These are phyloP conservation scores for Emmonsia crescens DNA, from an alignment of 2,329 filamentous ascomycete species.

Conservation along the genomic window DNA sequence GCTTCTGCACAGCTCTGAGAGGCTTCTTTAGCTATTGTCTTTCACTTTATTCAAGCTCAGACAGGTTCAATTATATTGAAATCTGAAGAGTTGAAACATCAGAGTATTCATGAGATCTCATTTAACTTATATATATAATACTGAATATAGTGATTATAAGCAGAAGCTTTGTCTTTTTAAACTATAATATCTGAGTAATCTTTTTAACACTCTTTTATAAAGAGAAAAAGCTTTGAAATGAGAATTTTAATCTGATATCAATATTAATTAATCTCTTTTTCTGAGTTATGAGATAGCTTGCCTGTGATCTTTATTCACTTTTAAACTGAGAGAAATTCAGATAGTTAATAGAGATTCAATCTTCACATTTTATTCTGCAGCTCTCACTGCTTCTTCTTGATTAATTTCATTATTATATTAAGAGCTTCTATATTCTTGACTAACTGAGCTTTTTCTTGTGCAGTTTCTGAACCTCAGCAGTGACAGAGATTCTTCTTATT, in stretches of 20 bases:
- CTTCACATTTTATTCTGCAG: constrained; percentile 11
- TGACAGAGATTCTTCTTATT: constrained; percentile 19
- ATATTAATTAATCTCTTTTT: constrained; percentile 6
- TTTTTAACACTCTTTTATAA: neutral
- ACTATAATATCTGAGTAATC: neutral
- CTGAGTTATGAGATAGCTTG: constrained; percentile 11
- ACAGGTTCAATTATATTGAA: constrained; percentile 16
- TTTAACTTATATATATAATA: neutral
- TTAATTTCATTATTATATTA: constrained; percentile 12
- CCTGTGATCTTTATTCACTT: constrained; percentile 11
- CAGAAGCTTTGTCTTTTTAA: neutral
- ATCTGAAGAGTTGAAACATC: neutral
- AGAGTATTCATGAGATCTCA: neutral
- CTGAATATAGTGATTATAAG: neutral
- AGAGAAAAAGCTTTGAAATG: neutral
- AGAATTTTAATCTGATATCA: neutral
- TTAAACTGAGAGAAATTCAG: constrained; percentile 9
- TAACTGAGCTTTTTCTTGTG: constrained; percentile 12
- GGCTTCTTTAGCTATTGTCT: constrained; percentile 7
- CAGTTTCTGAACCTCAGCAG: constrained; percentile 15
- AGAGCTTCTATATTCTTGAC: constrained; percentile 11
- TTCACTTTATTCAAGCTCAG: constrained; percentile 10
- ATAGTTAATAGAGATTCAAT: constrained; percentile 8
- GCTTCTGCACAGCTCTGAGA: neutral
- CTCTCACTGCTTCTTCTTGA: constrained; percentile 13